Evolutionary conservation across 2,329 filamentous ascomycete genomes (phyloP).

Genomic region (Xylaria sp.): DNA sequence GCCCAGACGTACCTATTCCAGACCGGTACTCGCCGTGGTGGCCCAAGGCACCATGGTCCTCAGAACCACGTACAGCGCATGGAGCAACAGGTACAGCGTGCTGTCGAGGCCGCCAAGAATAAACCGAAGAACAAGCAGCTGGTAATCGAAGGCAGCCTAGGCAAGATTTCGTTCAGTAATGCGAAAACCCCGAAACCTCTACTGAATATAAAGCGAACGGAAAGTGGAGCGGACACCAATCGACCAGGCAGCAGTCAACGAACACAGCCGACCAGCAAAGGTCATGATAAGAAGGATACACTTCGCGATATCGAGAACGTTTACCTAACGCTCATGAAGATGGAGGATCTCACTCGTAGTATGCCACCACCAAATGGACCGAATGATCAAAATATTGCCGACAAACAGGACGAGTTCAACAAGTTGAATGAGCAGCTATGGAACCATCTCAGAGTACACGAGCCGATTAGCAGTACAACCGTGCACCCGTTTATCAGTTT

Average conservation of each 20-base stretch:
- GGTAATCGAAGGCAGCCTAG: slow-evolving; percentile 93
- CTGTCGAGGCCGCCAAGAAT: slow-evolving; percentile 96
- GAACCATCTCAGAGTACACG: slow-evolving; percentile 89
- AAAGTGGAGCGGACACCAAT: slow-evolving; percentile 70
- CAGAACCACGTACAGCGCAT: slow-evolving; percentile 99
- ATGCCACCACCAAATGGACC: slow-evolving; percentile 75
- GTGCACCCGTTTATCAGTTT: slow-evolving; percentile 96
- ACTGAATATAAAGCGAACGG: slow-evolving; percentile 91
- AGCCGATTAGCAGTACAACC: slow-evolving; percentile 82
- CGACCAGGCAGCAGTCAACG: slow-evolving; percentile 62
- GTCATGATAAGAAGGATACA: slow-evolving; percentile 81
- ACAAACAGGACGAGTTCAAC: slow-evolving; percentile 83
- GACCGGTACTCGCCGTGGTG: slow-evolving; percentile 84
- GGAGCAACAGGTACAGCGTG: slow-evolving; percentile 98
- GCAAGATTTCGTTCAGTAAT: slow-evolving; percentile 99
- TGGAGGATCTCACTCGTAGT: slow-evolving; percentile 91
- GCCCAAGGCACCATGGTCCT: slow-evolving; percentile 79
- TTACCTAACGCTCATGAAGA: slow-evolving; percentile 88
- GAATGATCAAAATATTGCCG: slow-evolving; percentile 74
- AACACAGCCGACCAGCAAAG: slow-evolving; percentile 51
- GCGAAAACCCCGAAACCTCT: slow-evolving; percentile 96
- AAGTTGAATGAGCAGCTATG: slow-evolving; percentile 86
- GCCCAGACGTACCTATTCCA: slow-evolving; percentile 98
- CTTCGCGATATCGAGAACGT: slow-evolving; percentile 89
- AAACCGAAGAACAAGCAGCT: slow-evolving; percentile 98